Evolutionary conservation across 805 yeast species (phyloP).

Genomic region (Metschnikowia lachancei): DNA sequence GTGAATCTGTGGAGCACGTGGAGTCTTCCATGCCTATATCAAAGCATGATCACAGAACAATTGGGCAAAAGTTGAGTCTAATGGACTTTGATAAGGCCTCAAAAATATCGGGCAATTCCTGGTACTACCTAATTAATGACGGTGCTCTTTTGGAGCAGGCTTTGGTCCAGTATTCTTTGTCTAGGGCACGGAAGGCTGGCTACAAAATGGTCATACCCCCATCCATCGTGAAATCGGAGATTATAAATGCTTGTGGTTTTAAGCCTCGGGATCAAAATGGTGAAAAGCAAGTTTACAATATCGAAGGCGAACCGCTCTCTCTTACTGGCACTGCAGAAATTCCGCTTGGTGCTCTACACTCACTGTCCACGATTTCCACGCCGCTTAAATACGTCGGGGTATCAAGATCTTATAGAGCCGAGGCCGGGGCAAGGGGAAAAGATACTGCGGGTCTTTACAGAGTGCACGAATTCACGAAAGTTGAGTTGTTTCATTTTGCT

Average conservation of each 20-base stretch:
- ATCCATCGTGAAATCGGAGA: constrained; percentile 72
- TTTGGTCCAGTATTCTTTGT: constrained; percentile 71
- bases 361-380: constrained; percentile 45
- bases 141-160: constrained; percentile 92
- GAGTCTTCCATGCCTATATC: constrained; percentile 19
- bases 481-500: constrained; percentile 82
- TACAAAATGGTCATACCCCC: constrained; percentile 80
- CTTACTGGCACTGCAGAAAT: constrained; percentile 95
- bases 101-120: constrained; percentile 74
- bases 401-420: constrained; percentile 87
- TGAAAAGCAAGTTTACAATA: constrained; percentile 78
- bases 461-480: constrained; percentile 95
- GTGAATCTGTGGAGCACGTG: constrained; percentile 32
- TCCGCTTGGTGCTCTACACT: constrained; percentile 78
- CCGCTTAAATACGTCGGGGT: constrained; percentile 73
- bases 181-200: constrained; percentile 62
- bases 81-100: constrained; percentile 74
- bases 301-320: constrained; percentile 55
- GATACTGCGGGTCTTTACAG: constrained; percentile 90
- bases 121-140: constrained; percentile 80
- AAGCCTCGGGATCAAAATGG: constrained; percentile 85
- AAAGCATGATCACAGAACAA: constrained; percentile 58
- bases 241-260: constrained; percentile 89
- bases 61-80: constrained; percentile 66
- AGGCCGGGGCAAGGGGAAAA: constrained; percentile 94